Conservation (phyloP, 169 alveolate genomes). For the Cryptosporidium ubiquitum region DNA sequence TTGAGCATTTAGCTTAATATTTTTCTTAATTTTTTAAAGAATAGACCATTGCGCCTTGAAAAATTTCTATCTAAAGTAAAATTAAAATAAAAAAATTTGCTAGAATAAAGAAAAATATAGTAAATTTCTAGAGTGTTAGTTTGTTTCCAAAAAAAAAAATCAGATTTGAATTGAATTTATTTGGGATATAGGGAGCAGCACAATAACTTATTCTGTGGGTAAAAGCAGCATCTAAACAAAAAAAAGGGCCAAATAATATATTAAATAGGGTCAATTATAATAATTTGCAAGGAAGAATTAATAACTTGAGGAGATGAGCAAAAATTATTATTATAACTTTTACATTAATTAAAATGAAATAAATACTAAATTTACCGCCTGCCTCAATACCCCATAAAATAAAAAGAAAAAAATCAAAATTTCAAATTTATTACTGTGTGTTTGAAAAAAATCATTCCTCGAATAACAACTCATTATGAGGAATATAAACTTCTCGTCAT, state of each 20-base stretch:
- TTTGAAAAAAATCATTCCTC: slow-evolving; percentile 14
- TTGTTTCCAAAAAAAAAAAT: neutral
- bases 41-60: neutral
- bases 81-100: neutral
- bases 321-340: neutral
- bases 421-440: slow-evolving; percentile 19
- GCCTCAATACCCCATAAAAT: neutral
- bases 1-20: neutral
- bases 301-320: neutral
- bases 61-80: neutral
- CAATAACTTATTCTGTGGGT: neutral
- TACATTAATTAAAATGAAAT: neutral
- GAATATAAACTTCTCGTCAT: slow-evolving; percentile 62
- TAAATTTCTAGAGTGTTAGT: neutral
- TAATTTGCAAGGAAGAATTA: neutral
- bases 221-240: neutral
- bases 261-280: neutral
- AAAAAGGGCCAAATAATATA: neutral
- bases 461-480: slow-evolving; percentile 13
- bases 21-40: neutral
- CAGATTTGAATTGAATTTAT: neutral
- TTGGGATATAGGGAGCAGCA: neutral
- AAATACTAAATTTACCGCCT: slow-evolving; percentile 17
- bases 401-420: neutral
- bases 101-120: neutral